Conservation (phyloP, 306 rosid species). For the Heteromeles arbutifolia region DNA sequence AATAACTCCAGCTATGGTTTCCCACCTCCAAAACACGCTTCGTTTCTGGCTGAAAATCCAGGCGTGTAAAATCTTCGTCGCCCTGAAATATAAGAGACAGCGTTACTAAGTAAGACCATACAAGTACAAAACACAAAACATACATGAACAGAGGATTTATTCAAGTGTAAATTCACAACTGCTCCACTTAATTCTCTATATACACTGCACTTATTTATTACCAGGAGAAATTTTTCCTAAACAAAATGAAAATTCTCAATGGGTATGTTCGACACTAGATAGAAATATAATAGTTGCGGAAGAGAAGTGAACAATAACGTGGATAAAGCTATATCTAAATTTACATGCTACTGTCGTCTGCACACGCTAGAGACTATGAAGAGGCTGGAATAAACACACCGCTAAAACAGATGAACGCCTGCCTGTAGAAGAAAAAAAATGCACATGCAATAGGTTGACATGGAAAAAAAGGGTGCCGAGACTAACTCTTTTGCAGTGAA, state of each 20-base stretch:
- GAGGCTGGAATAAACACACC: background rate
- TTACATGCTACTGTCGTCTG: background rate
- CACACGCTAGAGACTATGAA: background rate
- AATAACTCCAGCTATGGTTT: constrained; percentile 47
- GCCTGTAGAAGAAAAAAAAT: background rate
- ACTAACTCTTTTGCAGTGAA: background rate
- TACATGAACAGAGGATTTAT: background rate
- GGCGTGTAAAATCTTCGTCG: constrained; percentile 41
- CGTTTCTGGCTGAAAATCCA: constrained; percentile 40
- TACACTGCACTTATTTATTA: background rate
- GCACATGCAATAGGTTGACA: background rate
- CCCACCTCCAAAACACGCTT: constrained; percentile 63
- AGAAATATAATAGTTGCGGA: background rate
- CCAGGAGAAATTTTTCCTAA: background rate
- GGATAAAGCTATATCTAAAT: background rate
- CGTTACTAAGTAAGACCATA: background rate
- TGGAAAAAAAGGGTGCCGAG: background rate
- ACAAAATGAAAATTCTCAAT: too few relatives aligned
- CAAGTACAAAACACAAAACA: background rate
- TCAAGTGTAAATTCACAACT: background rate
- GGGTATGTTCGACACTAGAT: background rate
- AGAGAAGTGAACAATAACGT: background rate
- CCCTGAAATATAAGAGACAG: constrained; percentile 45
- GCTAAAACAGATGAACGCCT: too few relatives aligned
- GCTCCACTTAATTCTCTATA: background rate